Evolutionary conservation across 495 filamentous ascomycete genomes (phyloP).

Genomic region (Coniosporium apollinis): DNA sequence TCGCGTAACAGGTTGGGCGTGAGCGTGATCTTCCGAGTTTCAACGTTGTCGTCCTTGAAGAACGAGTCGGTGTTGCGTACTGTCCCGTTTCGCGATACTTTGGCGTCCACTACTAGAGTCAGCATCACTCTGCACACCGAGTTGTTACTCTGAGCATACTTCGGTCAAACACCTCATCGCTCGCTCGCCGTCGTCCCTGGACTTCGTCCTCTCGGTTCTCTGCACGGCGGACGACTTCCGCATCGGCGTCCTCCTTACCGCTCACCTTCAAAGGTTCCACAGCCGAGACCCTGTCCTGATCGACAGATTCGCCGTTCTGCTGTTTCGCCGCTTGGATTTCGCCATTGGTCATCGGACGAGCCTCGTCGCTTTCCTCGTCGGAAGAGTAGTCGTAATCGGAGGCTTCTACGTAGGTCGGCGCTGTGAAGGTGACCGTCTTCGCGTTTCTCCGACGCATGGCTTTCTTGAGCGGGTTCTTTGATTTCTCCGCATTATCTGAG

Average conservation of each 20-base stretch:
- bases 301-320: constrained; percentile 12
- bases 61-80: constrained; percentile 85
- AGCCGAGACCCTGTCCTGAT: constrained; percentile 11
- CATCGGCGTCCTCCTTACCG: constrained; percentile 8
- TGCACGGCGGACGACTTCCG: constrained; percentile 5
- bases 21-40: constrained; percentile 93
- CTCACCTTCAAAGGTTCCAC: constrained; percentile 17
- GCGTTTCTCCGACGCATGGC: constrained; percentile 74
- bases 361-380: constrained; percentile 64
- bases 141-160: constrained; percentile 8
- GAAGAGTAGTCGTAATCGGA: constrained; percentile 78
- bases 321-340: constrained; percentile 5
- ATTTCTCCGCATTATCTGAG: constrained; percentile 73
- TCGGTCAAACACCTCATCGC: constrained; percentile 16
- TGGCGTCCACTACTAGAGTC: neutral
- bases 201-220: constrained; percentile 5
- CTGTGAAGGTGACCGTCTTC: constrained; percentile 77
- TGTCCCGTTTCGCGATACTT: constrained; percentile 69
- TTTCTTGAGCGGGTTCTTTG: constrained; percentile 77
- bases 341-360: constrained; percentile 30
- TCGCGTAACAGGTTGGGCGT: constrained; percentile 91
- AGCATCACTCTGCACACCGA: constrained; percentile 7
- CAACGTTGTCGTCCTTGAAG: constrained; percentile 87
- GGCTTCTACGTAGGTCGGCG: constrained; percentile 78
- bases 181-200: constrained; percentile 10